Conservation (phyloP, 345 rosid species). For the Pelargonium nanum region DNA sequence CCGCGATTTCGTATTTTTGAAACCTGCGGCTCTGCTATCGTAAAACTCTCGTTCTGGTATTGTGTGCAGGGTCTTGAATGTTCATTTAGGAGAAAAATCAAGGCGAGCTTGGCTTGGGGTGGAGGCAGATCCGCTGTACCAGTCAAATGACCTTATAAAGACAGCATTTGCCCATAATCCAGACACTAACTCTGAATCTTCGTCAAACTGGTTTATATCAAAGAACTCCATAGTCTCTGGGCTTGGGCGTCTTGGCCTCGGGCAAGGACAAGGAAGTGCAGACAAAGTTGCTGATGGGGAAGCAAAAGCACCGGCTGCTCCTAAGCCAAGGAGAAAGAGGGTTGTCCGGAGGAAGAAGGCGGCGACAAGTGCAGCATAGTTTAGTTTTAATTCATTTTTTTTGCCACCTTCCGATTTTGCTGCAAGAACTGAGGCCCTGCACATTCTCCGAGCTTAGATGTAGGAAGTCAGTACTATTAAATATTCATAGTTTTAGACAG, state of each 20-base stretch:
- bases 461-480: no score
- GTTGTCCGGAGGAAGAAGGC: slow-evolving; percentile 68
- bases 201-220: slow-evolving; percentile 76
- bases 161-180: slow-evolving; percentile 55
- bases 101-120: slow-evolving; percentile 84
- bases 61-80: slow-evolving; percentile 57
- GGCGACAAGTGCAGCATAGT: slow-evolving; percentile 30
- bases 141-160: slow-evolving; percentile 57
- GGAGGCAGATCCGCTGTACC: slow-evolving; percentile 72
- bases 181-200: slow-evolving; percentile 24
- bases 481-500: no score
- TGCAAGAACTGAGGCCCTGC: no score
- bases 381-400: slow-evolving; percentile 19
- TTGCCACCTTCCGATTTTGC: neutral
- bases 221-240: slow-evolving; percentile 70
- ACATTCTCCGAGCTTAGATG: no score
- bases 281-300: slow-evolving; percentile 37
- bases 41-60: neutral
- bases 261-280: slow-evolving; percentile 49
- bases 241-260: slow-evolving; percentile 67
- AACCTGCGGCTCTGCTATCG: slow-evolving; percentile 4
- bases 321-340: slow-evolving; percentile 69
- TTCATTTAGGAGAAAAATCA: slow-evolving; percentile 54
- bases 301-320: slow-evolving; percentile 38
- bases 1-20: no score